A percentile compares a stretch with the other conserved stretches of the same genome.
Evolutionary conservation across 148 eudicot species (phyloP).

Genomic region (Vaccinium macrocarpon): DNA sequence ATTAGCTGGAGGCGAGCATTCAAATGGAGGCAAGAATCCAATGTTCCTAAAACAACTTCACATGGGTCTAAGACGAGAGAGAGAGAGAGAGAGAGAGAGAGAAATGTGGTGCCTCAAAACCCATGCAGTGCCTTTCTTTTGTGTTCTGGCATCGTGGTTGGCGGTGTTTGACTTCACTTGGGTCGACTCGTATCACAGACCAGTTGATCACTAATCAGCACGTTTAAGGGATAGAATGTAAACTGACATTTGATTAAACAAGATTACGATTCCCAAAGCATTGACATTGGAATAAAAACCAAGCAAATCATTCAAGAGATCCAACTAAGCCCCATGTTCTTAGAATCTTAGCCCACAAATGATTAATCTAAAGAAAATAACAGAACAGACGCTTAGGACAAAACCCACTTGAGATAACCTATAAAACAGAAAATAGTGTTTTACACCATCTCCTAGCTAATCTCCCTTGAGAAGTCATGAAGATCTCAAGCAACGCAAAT

Average conservation of each 20-base stretch:
- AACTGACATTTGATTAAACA: background rate
- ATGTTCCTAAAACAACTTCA: background rate
- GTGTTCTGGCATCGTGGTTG: background rate
- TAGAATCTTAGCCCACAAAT: background rate
- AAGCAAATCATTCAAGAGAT: background rate
- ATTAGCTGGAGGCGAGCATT: too few relatives aligned
- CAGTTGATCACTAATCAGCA: background rate
- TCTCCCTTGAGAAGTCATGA: slow-evolving; percentile 20
- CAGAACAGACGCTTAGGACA: background rate
- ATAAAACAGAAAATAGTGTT: background rate
- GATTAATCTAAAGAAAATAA: background rate
- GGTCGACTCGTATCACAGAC: background rate
- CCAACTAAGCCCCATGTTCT: background rate
- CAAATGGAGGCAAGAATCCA: too few relatives aligned
- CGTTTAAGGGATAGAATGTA: background rate
- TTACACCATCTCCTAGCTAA: background rate
- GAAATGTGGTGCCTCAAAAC: background rate
- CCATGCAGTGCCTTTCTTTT: background rate
- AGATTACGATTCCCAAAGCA: slow-evolving; percentile 18
- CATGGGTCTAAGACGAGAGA: background rate
- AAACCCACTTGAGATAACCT: background rate
- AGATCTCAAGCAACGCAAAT: background rate
- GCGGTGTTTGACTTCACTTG: background rate
- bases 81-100: background rate
- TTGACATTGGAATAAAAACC: slow-evolving; percentile 15